Evolutionary conservation across 371 early-diverging fungal species (phyloP).

Genomic region (Cokeromyces recurvatus): DNA sequence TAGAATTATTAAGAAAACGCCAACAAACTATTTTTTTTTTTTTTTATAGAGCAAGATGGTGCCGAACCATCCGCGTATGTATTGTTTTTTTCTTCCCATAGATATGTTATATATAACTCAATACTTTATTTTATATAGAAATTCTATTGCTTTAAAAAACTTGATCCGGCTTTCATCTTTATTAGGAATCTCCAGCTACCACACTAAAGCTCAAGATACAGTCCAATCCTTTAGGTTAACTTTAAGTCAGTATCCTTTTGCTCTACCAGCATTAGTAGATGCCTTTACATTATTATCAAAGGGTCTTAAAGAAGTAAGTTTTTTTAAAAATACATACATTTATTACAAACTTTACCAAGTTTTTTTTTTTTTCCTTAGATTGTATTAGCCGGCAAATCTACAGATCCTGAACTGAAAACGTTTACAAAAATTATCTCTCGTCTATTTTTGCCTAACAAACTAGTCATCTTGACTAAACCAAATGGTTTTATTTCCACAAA

Average conservation of each 20-base stretch:
- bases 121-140: conserved; percentile 14
- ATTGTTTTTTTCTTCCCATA: neutral
- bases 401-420: conserved; percentile 10
- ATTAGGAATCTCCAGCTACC: conserved; percentile 20
- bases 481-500: conserved; percentile 23
- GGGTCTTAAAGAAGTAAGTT: conserved; percentile 43
- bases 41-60: conserved; percentile 54
- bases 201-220: conserved; percentile 28
- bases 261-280: conserved; percentile 39
- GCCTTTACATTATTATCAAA: conserved; percentile 27
- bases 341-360: neutral
- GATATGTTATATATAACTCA: neutral
- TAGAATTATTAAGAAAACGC: neutral
- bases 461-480: conserved; percentile 21
- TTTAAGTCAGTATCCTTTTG: conserved; percentile 30
- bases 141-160: conserved; percentile 40
- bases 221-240: conserved; percentile 23
- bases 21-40: neutral
- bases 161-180: conserved; percentile 35
- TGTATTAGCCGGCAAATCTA: conserved; percentile 26
- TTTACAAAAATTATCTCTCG: conserved; percentile 20
- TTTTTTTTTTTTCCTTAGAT: conserved; percentile 21
- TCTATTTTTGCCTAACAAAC: conserved; percentile 34
- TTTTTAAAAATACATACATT: neutral
- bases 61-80: conserved; percentile 59